Conservation (phyloP, 2,329 filamentous ascomycete genomes). For the Colletotrichum sansevieriae region DNA sequence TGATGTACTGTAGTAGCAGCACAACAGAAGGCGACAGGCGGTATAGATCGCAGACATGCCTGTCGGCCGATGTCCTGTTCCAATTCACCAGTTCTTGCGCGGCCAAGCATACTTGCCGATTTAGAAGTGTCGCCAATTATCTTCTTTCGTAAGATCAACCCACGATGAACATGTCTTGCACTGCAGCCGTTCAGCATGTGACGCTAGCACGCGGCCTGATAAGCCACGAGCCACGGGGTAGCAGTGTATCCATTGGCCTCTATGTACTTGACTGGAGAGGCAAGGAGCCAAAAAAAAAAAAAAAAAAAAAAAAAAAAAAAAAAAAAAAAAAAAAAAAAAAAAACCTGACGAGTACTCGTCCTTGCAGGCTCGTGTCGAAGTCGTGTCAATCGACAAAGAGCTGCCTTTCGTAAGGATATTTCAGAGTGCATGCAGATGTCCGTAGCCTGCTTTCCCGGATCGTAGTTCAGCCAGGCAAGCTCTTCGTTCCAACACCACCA, state of each 20-base stretch:
- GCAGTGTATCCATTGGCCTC: conserved; percentile 3
- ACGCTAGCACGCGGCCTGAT: conserved; percentile 8
- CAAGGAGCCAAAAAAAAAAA: background rate
- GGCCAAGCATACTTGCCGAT: background rate
- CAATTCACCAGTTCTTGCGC: background rate
- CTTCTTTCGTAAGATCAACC: conserved; percentile 15
- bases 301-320: background rate
- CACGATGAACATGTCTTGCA: background rate
- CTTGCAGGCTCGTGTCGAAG: background rate
- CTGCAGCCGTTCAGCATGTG: conserved; percentile 23
- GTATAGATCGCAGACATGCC: conserved; percentile 5
- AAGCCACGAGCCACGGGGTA: conserved; percentile 13
- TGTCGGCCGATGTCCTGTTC: background rate
- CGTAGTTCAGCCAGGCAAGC: background rate
- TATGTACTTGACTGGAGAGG: background rate
- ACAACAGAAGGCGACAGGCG: background rate
- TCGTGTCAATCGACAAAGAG: too few relatives aligned
- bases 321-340: background rate
- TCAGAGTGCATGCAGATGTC: too few relatives aligned
- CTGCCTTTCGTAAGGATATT: too few relatives aligned
- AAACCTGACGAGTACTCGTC: background rate
- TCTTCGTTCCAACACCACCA: conserved; percentile 14
- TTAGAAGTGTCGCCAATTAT: background rate
- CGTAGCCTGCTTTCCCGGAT: too few relatives aligned
- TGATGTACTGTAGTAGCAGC: background rate